phyloP scores from a whole-genome alignment of 2,329 filamentous ascomycete species.

The Colletotrichum sp. region DNA sequence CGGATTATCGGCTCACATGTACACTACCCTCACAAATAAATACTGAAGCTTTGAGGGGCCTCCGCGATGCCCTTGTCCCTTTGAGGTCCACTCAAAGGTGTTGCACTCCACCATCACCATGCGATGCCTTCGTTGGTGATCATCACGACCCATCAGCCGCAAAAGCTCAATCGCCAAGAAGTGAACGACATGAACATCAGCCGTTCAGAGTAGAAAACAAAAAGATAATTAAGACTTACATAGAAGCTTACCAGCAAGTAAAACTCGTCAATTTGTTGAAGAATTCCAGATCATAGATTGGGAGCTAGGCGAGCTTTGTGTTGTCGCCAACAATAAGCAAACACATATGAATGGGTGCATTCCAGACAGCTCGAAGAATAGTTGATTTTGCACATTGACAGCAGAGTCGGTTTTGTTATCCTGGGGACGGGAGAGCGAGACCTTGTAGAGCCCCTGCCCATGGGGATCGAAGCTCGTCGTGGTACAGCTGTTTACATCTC shows the following conservation, averaged over 20 bases:
- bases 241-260: background rate
- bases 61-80: background rate
- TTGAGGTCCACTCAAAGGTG: fast-evolving
- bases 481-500: fast-evolving
- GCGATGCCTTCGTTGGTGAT: background rate
- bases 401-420: fast-evolving
- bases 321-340: background rate
- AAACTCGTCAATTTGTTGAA: background rate
- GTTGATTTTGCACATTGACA: background rate
- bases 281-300: background rate
- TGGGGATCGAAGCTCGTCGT: fast-evolving
- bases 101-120: background rate
- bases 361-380: background rate
- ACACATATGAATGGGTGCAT: fast-evolving
- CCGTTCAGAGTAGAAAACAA: too few relatives aligned
- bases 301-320: background rate
- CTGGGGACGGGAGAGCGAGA: fast-evolving
- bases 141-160: fast-evolving
- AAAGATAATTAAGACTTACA: too few relatives aligned
- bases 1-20: background rate
- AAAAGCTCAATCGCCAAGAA: background rate
- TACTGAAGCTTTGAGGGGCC: background rate
- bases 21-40: background rate
- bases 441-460: fast-evolving
- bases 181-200: too few relatives aligned